These are phyloP conservation scores for Tolypocladium pustulatum DNA, from an alignment of 2,329 filamentous ascomycete species.

Conservation along the genomic window DNA sequence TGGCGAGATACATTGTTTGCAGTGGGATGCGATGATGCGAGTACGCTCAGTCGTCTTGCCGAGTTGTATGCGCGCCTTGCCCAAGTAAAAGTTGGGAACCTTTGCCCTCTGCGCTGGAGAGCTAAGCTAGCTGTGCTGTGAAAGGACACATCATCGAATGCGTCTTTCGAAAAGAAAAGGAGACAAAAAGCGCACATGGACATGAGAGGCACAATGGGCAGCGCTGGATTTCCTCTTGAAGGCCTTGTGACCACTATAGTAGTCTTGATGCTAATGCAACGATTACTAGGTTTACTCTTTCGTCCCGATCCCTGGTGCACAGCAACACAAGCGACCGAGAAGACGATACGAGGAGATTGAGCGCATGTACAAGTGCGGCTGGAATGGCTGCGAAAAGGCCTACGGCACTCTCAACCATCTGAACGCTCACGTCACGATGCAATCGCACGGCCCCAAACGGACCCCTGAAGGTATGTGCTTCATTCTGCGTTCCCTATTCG, in stretches of 20 bases:
- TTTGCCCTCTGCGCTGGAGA: not conserved
- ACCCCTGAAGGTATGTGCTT: slow-evolving; percentile 84
- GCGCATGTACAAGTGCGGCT: slow-evolving; percentile 99
- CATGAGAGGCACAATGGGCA: not conserved
- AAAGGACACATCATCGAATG: not conserved
- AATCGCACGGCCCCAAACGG: slow-evolving; percentile 87
- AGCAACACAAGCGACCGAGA: slow-evolving; percentile 92
- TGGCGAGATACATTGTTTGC: not conserved
- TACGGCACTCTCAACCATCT: slow-evolving; percentile 96
- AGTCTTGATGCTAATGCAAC: not conserved
- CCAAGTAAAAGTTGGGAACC: not conserved
- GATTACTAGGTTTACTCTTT: slow-evolving; percentile 86
- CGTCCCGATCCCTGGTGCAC: slow-evolving; percentile 90
- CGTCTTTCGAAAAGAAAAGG: no score
- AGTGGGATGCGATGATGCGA: not conserved
- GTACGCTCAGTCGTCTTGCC: not conserved
- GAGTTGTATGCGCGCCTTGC: not conserved
- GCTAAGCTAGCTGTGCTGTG: not conserved
- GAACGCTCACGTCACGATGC: slow-evolving; percentile 98
- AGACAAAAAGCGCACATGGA: not conserved
- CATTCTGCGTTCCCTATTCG: not conserved
- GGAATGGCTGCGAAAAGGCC: slow-evolving; percentile 97
- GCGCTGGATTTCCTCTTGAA: not conserved
- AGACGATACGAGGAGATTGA: slow-evolving; percentile 97
- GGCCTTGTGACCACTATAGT: not conserved